These are phyloP conservation scores for Viridothelium virens DNA, from an alignment of 495 filamentous ascomycete genomes.

Conservation along the genomic window DNA sequence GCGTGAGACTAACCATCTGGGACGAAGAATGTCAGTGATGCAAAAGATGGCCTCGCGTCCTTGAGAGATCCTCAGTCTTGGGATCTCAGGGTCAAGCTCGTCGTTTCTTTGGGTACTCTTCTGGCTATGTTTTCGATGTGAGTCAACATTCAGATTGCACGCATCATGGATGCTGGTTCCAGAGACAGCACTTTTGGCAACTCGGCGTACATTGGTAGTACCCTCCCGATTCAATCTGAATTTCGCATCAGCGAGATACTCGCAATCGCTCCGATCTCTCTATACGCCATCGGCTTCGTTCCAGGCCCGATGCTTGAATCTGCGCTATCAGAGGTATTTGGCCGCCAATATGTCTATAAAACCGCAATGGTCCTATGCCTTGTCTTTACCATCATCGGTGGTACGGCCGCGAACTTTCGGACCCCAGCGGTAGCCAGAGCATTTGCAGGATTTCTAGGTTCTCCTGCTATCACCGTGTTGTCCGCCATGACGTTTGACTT, in stretches of 20 bases:
- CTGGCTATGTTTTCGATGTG: slow-evolving; percentile 6
- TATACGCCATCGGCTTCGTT: slow-evolving; percentile 28
- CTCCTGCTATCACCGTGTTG: slow-evolving; percentile 39
- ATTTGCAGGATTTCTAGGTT: slow-evolving; percentile 28
- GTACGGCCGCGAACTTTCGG: slow-evolving; percentile 16
- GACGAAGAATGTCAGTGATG: neutral
- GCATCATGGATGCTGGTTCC: neutral
- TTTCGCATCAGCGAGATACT: slow-evolving; percentile 24
- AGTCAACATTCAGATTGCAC: neutral
- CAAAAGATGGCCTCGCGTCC: neutral
- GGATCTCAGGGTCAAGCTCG: neutral
- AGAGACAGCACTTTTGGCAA: slow-evolving; percentile 23
- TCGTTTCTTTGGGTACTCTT: slow-evolving; percentile 2
- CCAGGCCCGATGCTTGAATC: slow-evolving; percentile 25
- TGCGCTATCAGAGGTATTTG: slow-evolving; percentile 27
- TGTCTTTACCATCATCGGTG: slow-evolving; percentile 27
- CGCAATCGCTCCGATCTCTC: slow-evolving; percentile 26
- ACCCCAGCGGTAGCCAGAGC: slow-evolving; percentile 21
- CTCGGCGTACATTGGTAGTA: slow-evolving; percentile 26
- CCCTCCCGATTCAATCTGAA: slow-evolving; percentile 13
- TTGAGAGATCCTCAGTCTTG: neutral
- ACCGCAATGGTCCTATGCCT: slow-evolving; percentile 23
- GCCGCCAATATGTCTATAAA: slow-evolving; percentile 24
- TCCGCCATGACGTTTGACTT: slow-evolving; percentile 34
- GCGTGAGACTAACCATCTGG: too few relatives aligned